A percentile compares a stretch with the other conserved stretches of the same genome.
Evolutionary conservation across 768 basidiomycete species (phyloP).

Genomic region (Royoungia palumana): DNA sequence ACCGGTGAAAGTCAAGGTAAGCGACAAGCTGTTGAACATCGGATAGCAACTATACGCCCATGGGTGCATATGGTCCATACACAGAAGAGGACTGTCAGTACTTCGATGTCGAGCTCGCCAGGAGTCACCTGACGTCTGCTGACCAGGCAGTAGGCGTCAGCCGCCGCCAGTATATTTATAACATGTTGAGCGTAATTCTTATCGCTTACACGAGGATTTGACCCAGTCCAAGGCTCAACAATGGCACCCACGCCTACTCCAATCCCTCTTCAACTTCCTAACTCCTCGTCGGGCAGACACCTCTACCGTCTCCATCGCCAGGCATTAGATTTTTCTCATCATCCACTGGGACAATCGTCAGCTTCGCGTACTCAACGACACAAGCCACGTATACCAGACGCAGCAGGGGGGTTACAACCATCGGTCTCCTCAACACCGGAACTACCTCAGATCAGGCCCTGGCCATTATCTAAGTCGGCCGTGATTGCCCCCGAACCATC

Average conservation of each 20-base stretch:
- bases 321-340: slow-evolving; percentile 1
- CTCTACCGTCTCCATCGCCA: slow-evolving; percentile 19
- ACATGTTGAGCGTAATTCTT: background rate
- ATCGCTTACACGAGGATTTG: background rate
- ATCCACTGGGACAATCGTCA: slow-evolving; percentile 1
- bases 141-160: slow-evolving; percentile 21
- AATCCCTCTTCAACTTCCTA: slow-evolving; percentile 1
- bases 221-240: slow-evolving; percentile 1
- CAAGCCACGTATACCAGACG: slow-evolving; percentile 8
- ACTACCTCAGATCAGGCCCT: background rate
- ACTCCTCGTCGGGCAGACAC: slow-evolving; percentile 3
- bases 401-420: background rate
- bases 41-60: background rate
- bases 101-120: background rate
- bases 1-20: too few relatives aligned
- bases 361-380: background rate
- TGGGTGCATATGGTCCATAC: too few relatives aligned
- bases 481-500: slow-evolving; percentile 8
- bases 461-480: slow-evolving; percentile 3
- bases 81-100: background rate
- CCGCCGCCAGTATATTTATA: slow-evolving; percentile 28
- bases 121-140: background rate
- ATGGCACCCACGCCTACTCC: slow-evolving; percentile 24
- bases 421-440: slow-evolving; percentile 8
- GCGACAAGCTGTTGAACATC: background rate